Evolutionary conservation across 768 basidiomycete species (phyloP), one percentile per base, ranked within the genome.

Genomic region (Gyrodon lividus): DNA sequence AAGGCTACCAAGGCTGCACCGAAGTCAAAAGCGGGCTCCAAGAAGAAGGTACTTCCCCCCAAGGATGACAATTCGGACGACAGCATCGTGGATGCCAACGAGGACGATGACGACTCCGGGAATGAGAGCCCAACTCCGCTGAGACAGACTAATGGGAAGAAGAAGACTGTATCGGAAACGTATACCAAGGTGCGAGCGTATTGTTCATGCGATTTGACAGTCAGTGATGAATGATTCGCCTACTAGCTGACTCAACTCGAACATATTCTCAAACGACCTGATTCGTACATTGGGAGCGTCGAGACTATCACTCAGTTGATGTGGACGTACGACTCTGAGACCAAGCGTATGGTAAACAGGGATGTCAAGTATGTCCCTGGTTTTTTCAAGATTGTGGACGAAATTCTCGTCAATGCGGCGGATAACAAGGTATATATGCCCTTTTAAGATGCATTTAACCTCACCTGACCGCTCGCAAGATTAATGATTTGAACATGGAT

Each of bases 381-480:
- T 47, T 96, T 99, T 70, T 94, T 95, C 82, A 99, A 99, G 79
- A 99, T 99, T 62, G 87, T 99, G 13, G 97, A 99, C 63, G 97
- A 99, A 73, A 99, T 99, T 63, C 77, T 99, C 3, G 97, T 99
- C 61, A 99, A 99, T 70, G 97, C 97, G 19, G 97, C 97, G 4
- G 97, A 99, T 68, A 97, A 98, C 74, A 99, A 99, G 86, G 96
- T 91, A 56, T 50, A 76, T 69, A 8, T n/a, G 13, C 34, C 42
- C 3, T 46, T 41, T 41, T 30, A 13, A 17, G 19, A 1, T 16
- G 20, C 12, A 7, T 31, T 41, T 41, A 4, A 20, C 28, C 7
- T 44, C n/a, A 17, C 26, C 26, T 34, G 17, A 43, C 16, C 7
- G 6, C 22, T 31, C 10, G 40, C 4, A 51, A 99, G 96, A 89